phyloP scores from a whole-genome alignment of 495 filamentous ascomycete species.

The Hypoxylon fragiforme region DNA sequence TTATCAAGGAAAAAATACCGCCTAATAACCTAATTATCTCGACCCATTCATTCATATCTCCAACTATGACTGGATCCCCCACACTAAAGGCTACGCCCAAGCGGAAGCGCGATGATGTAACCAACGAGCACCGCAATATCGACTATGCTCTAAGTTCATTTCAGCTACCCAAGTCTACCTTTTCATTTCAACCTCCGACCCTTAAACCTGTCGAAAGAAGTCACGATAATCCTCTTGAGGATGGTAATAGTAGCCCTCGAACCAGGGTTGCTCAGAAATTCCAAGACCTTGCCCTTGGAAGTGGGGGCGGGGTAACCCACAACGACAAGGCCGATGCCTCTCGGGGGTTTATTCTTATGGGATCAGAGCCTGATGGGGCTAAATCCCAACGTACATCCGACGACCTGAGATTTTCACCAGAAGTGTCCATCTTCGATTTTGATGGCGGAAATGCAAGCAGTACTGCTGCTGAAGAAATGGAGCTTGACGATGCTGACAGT shows the following conservation, averaged over 20 bases:
- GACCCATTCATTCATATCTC: neutral
- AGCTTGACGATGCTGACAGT: slow-evolving; percentile 32
- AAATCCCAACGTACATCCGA: slow-evolving; percentile 17
- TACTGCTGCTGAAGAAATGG: slow-evolving; percentile 26
- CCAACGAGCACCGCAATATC: slow-evolving; percentile 26
- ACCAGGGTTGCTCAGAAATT: slow-evolving; percentile 66
- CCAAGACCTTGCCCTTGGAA: slow-evolving; percentile 60
- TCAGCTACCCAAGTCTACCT: slow-evolving; percentile 24
- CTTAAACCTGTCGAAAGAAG: slow-evolving; percentile 27
- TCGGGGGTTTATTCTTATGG: slow-evolving; percentile 11
- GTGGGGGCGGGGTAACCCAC: slow-evolving; percentile 46
- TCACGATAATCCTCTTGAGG: slow-evolving; percentile 34
- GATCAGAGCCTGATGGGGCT: slow-evolving; percentile 21
- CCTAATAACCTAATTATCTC: neutral
- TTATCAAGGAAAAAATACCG: no score
- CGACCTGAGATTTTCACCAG: slow-evolving; percentile 27
- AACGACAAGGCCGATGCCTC: slow-evolving; percentile 34
- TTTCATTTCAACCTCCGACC: slow-evolving; percentile 43
- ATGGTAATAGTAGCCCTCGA: slow-evolving; percentile 59
- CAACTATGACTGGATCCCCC: slow-evolving; percentile 33
- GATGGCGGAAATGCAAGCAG: slow-evolving; percentile 28
- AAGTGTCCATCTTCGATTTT: slow-evolving; percentile 23
- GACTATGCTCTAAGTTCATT: slow-evolving; percentile 20
- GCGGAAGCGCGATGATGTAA: slow-evolving; percentile 48
- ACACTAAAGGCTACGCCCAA: slow-evolving; percentile 47